Evolutionary conservation across 2,329 filamentous ascomycete species (phyloP), one percentile per base, ranked within the genome.

Genomic region (Apiospora rasikravindrae): DNA sequence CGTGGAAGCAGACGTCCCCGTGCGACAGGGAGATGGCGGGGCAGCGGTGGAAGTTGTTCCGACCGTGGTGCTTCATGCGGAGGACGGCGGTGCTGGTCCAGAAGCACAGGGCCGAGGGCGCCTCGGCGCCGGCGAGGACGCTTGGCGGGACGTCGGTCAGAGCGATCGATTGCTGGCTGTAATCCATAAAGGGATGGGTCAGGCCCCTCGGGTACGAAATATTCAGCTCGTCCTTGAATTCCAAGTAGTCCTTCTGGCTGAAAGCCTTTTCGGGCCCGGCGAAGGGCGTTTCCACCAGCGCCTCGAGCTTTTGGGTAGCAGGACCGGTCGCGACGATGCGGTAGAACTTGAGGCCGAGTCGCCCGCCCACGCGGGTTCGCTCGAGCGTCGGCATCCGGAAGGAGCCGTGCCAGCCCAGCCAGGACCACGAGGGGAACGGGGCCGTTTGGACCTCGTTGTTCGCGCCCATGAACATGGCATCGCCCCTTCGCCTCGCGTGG

Each of bases 371-470:
- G 29, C 37, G n/a, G 26, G 45, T 33, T 33, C 42, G 19, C 11
- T 37, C 42, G 8, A 61, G 29, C 16, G 49, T 40, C 19, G 16
- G 24, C 69, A 70, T 70, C 24, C 19, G 8, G 1, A 29, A 16
- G 26, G 24, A 19, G 16, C 69, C 69, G 44, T 53, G 45, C 69
- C 69, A 70, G 29, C 69, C 69, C 33, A 61, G 24, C 69, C 69
- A 70, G 13, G 69, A 70, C 69, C 69, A 70, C n/a, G n/a, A 37
- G 16, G 69, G 69, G 33, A 70, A 70, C 14, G 69, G 69, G 14
- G 24, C 19, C 8, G 69, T 29, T 10, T 53, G 45, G 33, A 37
- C 16, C 47, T 37, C 69, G 33, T 61, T 49, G 13, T 40, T 16
- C 4, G 13, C 16, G 16, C 69, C 69, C 67, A 69, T 69, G 42